Percentiles rank a stretch among this genome's conserved stretches.
Conservation (phyloP, 2,329 filamentous ascomycete genomes). For the Herpotrichia juniperi region DNA sequence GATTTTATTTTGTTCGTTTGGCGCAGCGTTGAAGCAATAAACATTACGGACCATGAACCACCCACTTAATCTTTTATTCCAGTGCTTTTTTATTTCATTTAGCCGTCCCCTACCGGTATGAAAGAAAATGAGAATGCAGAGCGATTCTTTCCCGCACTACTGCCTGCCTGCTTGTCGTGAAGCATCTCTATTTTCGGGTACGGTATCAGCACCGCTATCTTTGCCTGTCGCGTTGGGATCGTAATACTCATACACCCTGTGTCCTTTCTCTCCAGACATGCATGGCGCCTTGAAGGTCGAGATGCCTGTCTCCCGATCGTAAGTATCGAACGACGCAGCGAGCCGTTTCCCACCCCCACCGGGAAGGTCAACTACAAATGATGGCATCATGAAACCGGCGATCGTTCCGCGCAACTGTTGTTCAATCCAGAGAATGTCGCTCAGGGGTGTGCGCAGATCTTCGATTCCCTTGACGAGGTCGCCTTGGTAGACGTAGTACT, state of each 20-base stretch:
- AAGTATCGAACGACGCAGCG: slow-evolving; percentile 59
- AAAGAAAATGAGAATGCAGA: no score
- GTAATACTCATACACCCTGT: slow-evolving; percentile 60
- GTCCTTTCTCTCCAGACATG: slow-evolving; percentile 49
- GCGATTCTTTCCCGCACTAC: no score
- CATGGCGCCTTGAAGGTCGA: slow-evolving; percentile 64
- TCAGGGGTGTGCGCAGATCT: slow-evolving; percentile 67
- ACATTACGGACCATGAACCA: no score
- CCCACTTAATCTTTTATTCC: no score
- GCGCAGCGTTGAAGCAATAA: no score
- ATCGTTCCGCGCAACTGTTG: slow-evolving; percentile 64
- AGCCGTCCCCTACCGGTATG: no score
- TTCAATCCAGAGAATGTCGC: slow-evolving; percentile 64
- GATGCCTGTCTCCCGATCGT: slow-evolving; percentile 60
- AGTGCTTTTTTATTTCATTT: no score
- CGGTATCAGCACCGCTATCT: no score
- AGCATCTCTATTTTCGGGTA: no score
- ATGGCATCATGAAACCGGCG: slow-evolving; percentile 67
- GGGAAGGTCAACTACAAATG: slow-evolving; percentile 68
- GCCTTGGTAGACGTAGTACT: slow-evolving; percentile 71
- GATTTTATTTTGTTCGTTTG: no score
- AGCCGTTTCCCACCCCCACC: slow-evolving; percentile 68
- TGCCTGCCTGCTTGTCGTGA: no score
- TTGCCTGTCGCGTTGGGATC: slow-evolving; percentile 51
- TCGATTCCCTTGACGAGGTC: slow-evolving; percentile 68